These are phyloP conservation scores for Diplodia seriata DNA, from an alignment of 2,329 filamentous ascomycete species.

Conservation along the genomic window DNA sequence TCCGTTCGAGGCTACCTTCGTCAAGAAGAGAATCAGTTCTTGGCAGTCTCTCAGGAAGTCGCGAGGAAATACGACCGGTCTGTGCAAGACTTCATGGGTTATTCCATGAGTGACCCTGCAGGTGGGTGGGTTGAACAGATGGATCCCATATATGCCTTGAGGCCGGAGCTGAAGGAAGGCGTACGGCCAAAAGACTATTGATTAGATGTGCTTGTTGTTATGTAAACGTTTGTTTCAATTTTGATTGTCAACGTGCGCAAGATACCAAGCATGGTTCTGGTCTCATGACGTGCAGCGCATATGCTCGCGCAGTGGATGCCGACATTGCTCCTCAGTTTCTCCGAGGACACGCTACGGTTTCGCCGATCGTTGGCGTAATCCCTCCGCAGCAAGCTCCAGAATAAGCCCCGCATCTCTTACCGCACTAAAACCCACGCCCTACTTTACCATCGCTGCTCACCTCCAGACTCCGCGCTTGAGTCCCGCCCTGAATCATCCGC, in stretches of 20 bases:
- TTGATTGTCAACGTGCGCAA: background rate
- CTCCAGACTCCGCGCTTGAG: background rate
- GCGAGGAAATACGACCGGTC: slow-evolving; percentile 36
- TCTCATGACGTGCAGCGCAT: background rate
- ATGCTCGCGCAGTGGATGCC: background rate
- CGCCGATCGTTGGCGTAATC: background rate
- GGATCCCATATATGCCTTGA: slow-evolving; percentile 34
- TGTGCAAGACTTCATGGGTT: slow-evolving; percentile 37
- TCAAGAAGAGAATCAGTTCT: slow-evolving; percentile 50
- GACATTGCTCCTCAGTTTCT: slow-evolving; percentile 1
- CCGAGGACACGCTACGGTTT: background rate
- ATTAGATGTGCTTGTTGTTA: background rate
- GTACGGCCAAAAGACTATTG: slow-evolving; percentile 14
- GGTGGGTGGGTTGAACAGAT: slow-evolving; percentile 34
- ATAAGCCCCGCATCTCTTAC: background rate
- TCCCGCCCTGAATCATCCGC: too few relatives aligned
- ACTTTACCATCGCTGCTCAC: background rate
- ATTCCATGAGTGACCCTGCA: slow-evolving; percentile 36
- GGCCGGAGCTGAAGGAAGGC: slow-evolving; percentile 32
- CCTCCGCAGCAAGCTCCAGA: background rate
- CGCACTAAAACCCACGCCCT: background rate
- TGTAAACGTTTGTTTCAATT: background rate
- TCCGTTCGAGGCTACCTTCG: slow-evolving; percentile 24
- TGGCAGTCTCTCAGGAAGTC: slow-evolving; percentile 40
- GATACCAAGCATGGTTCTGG: background rate